Evolutionary conservation across 768 basidiomycete genomes (phyloP), one percentile per base, ranked within the genome.

Genomic region (Punctularia strigosozonata): DNA sequence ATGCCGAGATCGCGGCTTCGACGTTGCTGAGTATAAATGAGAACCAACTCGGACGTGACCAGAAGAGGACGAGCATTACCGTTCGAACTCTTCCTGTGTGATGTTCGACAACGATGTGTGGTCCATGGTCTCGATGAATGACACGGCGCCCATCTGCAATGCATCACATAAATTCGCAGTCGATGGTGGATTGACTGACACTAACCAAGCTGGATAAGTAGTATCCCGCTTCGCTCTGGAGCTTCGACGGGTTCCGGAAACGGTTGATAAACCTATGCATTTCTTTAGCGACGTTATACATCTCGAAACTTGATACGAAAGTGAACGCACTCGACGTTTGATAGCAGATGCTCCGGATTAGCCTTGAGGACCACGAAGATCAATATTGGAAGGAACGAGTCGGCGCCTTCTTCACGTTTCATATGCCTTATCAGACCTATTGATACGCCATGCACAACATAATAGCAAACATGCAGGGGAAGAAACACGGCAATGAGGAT

Each of bases 91-190:
- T 31, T 84, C 82, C 55, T 90, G 85, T 1, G 85, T 76, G 44
- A 98, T 97, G 49, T 86, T 81, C n/a, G 90, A 94, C 31, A 99
- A 62, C 6, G 86, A 85, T 0, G 89, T 82, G 42, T 92, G 86
- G 55, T 98, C 95, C 88, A 99, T 91, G 0, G 90, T 87, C 60
- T 99, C 95, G 45, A 99, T 91, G 56, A 97, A 99, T 1, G 88
- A 86, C 25, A 98, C 87, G 2, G 95, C 90, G 3, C 90, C 95
- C 75, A 84, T 92, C 90, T 97, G 43, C 20, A 10, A 25, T 23
- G 18, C 12, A 20, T 28, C 31, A 47, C 12, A 50, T 20, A 23
- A 22, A 15, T 1, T 13, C 4, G 24, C 18, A 25, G 31, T 22
- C 26, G 24, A 7, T n/a, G 20, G 35, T 34, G 15, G 25, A n/a